Percentiles rank a stretch among this genome's conserved stretches.
Evolutionary conservation across 176 grass and related monocot species (phyloP).

Genomic region (Triticum monococcum): DNA sequence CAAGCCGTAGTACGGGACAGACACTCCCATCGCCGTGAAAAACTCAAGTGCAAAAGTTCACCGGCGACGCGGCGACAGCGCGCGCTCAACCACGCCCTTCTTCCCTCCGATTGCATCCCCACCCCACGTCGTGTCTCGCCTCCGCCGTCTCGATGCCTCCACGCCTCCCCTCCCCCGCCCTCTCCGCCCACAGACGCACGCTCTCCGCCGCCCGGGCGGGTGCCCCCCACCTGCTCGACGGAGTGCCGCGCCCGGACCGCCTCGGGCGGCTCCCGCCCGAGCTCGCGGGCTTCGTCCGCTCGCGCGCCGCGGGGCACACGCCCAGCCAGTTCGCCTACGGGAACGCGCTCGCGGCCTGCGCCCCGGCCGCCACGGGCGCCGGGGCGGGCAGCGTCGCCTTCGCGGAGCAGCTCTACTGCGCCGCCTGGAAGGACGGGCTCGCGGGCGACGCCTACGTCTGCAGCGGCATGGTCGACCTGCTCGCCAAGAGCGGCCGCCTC

Average conservation of each 20-base stretch:
- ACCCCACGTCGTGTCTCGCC: background rate
- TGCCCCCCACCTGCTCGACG: constrained; percentile 45
- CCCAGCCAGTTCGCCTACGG: constrained; percentile 44
- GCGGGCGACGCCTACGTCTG: constrained; percentile 49
- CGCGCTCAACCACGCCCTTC: background rate
- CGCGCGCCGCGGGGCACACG: constrained; percentile 29
- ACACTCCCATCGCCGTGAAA: background rate
- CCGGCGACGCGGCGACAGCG: background rate
- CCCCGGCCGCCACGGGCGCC: background rate
- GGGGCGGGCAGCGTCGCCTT: constrained; percentile 8
- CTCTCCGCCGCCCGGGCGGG: background rate
- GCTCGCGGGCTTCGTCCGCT: constrained; percentile 24
- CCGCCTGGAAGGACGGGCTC: constrained; percentile 52
- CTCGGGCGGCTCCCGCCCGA: constrained; percentile 22
- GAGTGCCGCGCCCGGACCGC: constrained; percentile 38
- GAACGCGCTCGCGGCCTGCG: constrained; percentile 42
- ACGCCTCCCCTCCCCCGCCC: background rate
- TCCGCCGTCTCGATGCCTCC: background rate
- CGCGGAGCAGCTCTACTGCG: constrained; percentile 51
- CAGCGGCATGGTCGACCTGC: constrained; percentile 48
- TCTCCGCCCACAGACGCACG: background rate
- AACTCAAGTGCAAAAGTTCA: background rate
- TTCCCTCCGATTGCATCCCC: background rate
- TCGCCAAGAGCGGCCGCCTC: constrained; percentile 44
- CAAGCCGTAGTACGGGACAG: too few species aligned